Evolutionary conservation across 345 rosid species (phyloP).

Genomic region (Tarenaya hassleriana): DNA sequence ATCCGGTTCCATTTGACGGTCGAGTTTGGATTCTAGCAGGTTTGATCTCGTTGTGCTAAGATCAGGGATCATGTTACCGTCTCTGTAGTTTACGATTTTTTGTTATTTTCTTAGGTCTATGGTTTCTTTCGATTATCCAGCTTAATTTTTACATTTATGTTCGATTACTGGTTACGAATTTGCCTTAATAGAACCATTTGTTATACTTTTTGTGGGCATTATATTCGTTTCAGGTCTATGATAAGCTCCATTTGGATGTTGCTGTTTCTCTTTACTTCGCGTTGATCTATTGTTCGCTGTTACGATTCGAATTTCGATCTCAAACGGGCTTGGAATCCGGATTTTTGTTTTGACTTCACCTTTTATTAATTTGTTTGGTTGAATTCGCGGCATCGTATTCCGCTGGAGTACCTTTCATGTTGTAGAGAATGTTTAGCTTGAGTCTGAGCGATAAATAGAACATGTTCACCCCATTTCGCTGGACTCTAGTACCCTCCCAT

Average conservation of each 20-base stretch:
- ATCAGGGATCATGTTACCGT: conserved; percentile 21
- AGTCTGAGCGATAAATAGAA: conserved; percentile 2
- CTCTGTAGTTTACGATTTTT: neutral
- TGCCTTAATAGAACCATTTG: neutral
- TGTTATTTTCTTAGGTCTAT: conserved; percentile 20
- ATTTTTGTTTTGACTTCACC: conserved; percentile 6
- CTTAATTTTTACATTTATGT: conserved; percentile 11
- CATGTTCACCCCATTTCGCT: conserved; percentile 7
- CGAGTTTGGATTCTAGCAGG: conserved; percentile 24
- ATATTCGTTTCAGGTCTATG: conserved; percentile 8
- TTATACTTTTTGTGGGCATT: too few species aligned
- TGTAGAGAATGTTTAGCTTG: conserved; percentile 1
- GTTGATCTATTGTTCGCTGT: conserved; percentile 10
- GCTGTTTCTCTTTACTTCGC: neutral
- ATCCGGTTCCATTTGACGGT: conserved; percentile 19
- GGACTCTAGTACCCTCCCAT: neutral
- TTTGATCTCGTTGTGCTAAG: conserved; percentile 17
- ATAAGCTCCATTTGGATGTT: conserved; percentile 5
- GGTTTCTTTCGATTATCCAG: conserved; percentile 3
- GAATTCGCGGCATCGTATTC: neutral
- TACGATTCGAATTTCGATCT: conserved; percentile 13
- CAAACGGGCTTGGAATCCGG: conserved; percentile 2
- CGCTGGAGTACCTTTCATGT: neutral
- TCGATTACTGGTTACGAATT: conserved; percentile 9
- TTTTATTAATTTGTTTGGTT: neutral